Conservation (phyloP, 2,329 filamentous ascomycete genomes). For the Curvularia hawaiiensis region DNA sequence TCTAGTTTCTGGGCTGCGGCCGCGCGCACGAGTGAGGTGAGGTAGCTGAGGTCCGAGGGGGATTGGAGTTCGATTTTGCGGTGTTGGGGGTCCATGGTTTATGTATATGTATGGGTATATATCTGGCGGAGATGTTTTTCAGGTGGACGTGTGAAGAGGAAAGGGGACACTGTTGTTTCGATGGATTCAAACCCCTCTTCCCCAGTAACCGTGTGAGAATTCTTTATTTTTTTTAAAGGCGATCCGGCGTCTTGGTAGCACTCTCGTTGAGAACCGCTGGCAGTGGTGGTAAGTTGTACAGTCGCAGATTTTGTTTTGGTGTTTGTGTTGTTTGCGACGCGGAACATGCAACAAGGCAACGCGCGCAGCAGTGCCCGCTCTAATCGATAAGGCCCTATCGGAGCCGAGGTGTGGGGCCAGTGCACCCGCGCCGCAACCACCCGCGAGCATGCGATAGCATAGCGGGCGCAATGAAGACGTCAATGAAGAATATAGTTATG, state of each 20-base stretch:
- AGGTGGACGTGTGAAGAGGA: too few relatives aligned
- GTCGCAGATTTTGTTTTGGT: conserved; percentile 9
- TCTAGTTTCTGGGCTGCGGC: conserved; percentile 70
- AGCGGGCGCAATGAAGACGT: background rate
- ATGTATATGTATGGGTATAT: too few relatives aligned
- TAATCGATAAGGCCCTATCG: conserved; percentile 21
- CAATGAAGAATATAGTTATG: background rate
- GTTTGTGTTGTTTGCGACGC: conserved; percentile 21
- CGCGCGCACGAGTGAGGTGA: conserved; percentile 67
- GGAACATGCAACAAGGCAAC: conserved; percentile 17
- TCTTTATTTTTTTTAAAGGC: too few relatives aligned
- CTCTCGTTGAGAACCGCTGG: background rate
- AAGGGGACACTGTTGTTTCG: too few relatives aligned
- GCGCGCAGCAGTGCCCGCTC: conserved; percentile 12
- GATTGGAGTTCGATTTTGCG: conserved; percentile 81
- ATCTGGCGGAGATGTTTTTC: too few relatives aligned
- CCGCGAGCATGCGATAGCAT: background rate
- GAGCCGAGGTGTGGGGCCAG: conserved; percentile 20
- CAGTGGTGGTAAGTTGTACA: background rate
- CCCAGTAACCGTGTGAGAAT: too few relatives aligned
- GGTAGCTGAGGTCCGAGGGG: conserved; percentile 73
- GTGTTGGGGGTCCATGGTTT: conserved; percentile 52
- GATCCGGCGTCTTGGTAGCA: too few relatives aligned
- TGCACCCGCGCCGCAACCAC: background rate
- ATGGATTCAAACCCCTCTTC: too few relatives aligned